These are phyloP conservation scores for Penicillium desertorum DNA, from an alignment of 495 filamentous ascomycete species.

Conservation along the genomic window DNA sequence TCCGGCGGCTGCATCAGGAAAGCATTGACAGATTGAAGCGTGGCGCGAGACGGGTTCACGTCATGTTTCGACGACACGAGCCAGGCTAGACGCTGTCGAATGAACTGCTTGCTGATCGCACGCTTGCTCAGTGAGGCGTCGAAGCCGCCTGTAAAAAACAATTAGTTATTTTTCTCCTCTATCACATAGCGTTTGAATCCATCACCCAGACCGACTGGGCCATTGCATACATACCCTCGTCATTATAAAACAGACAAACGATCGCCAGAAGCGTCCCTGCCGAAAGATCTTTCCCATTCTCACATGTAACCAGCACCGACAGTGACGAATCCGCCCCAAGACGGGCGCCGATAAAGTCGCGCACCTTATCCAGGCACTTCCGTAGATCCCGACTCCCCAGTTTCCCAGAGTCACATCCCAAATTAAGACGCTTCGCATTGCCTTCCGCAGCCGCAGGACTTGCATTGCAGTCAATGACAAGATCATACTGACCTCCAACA, in stretches of 20 bases:
- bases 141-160: constrained; percentile 33
- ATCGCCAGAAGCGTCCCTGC: constrained; percentile 60
- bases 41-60: constrained; percentile 76
- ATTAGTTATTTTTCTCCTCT: constrained; percentile 23
- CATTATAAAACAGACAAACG: constrained; percentile 60
- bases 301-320: constrained; percentile 57
- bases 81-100: constrained; percentile 72
- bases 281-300: constrained; percentile 65
- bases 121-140: constrained; percentile 27
- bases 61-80: constrained; percentile 72
- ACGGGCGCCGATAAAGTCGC: constrained; percentile 43
- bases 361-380: constrained; percentile 56
- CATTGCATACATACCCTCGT: constrained; percentile 46
- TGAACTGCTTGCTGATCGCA: constrained; percentile 67
- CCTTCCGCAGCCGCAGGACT: constrained; percentile 33
- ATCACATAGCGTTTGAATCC: constrained; percentile 26
- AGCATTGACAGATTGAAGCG: constrained; percentile 82
- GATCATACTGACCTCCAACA: constrained; percentile 35
- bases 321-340: constrained; percentile 30
- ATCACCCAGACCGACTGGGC: constrained; percentile 3
- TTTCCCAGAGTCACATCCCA: constrained; percentile 66
- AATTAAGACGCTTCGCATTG: constrained; percentile 50
- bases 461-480: constrained; percentile 47
- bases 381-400: constrained; percentile 74
- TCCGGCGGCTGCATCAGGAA: constrained; percentile 67